A percentile compares a stretch with the other conserved stretches of the same genome.
phyloP scores from a whole-genome alignment of 2,329 filamentous ascomycete species.

The Trichocomaceae sp. region DNA sequence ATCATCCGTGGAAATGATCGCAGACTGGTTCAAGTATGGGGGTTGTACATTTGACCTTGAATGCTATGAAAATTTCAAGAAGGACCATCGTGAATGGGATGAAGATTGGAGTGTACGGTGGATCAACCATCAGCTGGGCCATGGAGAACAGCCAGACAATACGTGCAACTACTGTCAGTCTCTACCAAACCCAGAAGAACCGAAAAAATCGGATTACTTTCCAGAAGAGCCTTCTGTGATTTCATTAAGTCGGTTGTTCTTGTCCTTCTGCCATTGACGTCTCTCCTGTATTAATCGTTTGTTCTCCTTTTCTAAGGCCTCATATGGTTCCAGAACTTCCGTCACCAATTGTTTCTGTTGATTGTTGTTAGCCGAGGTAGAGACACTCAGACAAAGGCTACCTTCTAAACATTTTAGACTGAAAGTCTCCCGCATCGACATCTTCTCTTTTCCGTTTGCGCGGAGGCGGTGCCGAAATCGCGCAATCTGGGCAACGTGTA shows the following conservation, averaged over 20 bases:
- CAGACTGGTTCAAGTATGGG: not conserved
- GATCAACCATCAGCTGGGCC: too few species aligned
- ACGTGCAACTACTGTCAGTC: not conserved
- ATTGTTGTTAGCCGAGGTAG: too few species aligned
- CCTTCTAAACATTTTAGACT: not conserved
- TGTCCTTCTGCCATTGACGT: too few species aligned
- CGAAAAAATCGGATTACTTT: not conserved
- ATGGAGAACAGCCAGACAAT: not conserved
- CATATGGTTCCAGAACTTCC: too few species aligned
- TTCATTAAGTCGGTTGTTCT: not conserved
- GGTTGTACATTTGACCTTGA: not conserved
- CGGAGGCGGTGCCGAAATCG: not conserved
- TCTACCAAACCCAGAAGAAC: not conserved
- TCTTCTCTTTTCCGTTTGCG: slow-evolving; percentile 2
- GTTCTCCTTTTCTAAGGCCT: too few species aligned
- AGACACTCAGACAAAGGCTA: too few species aligned
- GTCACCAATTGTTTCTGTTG: too few species aligned
- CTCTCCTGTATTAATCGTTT: too few species aligned
- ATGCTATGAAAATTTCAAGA: too few species aligned
- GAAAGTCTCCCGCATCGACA: not conserved
- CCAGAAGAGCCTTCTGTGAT: not conserved
- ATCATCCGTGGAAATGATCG: not conserved
- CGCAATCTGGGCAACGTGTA: too few species aligned
- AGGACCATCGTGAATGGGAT: too few species aligned
- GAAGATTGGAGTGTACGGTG: too few species aligned